These are phyloP conservation scores for Pythium rhizo-oryzae DNA, from an alignment of 352 stramenopile species.

Conservation along the genomic window DNA sequence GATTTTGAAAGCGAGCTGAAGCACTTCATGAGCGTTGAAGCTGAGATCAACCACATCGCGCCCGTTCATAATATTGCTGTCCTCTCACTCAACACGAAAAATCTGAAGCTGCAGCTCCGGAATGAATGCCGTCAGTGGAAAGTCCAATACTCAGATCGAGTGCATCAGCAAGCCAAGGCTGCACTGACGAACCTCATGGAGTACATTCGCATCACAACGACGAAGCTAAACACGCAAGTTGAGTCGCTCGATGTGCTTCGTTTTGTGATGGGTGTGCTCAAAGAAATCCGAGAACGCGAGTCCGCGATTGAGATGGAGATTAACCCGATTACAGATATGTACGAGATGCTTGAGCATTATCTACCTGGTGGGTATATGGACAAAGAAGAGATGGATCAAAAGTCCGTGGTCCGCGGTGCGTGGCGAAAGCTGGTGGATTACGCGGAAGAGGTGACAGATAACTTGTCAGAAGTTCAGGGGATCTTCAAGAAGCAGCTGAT, in stretches of 20 bases:
- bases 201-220: slow-evolving; percentile 95
- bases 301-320: slow-evolving; percentile 99
- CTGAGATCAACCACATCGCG: slow-evolving; percentile 88
- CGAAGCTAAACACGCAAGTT: slow-evolving; percentile 93
- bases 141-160: slow-evolving; percentile 84
- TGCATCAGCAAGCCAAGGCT: slow-evolving; percentile 93
- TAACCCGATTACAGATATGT: slow-evolving; percentile 98
- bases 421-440: slow-evolving; percentile 98
- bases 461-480: slow-evolving; percentile 95
- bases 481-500: slow-evolving; percentile 98
- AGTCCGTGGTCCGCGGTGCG: slow-evolving; percentile 96
- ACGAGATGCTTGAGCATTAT: slow-evolving; percentile 97
- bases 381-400: slow-evolving; percentile 99
- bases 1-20: slow-evolving; percentile 92
- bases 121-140: slow-evolving; percentile 97
- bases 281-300: slow-evolving; percentile 96
- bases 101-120: slow-evolving; percentile 96
- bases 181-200: slow-evolving; percentile 97
- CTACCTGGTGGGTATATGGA: slow-evolving; percentile 97
- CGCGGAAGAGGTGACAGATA: slow-evolving; percentile 92
- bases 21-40: slow-evolving; percentile 96
- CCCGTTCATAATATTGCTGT: slow-evolving; percentile 96
- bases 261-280: slow-evolving; percentile 98
- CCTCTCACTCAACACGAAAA: slow-evolving; percentile 96
- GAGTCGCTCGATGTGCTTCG: slow-evolving; percentile 96